Conservation (phyloP, 768 basidiomycete genomes). For the Lactarius pseudohatsudake region DNA sequence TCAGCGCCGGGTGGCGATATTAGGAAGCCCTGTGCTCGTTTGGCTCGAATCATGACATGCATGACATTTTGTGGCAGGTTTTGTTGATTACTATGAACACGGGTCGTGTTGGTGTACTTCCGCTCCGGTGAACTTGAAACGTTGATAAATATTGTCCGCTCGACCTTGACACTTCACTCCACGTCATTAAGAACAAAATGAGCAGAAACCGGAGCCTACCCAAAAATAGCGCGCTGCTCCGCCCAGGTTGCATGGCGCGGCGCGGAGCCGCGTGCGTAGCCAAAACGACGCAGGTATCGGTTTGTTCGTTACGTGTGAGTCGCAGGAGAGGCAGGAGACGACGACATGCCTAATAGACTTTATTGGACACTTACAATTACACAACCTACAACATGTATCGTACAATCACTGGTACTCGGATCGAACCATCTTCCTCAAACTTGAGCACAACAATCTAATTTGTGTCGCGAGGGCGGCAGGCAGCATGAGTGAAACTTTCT, state of each 20-base stretch:
- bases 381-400: not conserved
- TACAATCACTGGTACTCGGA: not conserved
- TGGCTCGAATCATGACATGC: not conserved
- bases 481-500: not conserved
- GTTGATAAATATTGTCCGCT: no score
- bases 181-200: no score
- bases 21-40: not conserved
- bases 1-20: not conserved
- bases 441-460: not conserved
- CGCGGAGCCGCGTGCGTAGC: no score
- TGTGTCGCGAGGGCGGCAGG: not conserved
- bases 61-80: not conserved
- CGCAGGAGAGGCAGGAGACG: no score
- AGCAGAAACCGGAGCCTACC: no score
- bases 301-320: no score
- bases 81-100: not conserved
- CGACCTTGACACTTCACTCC: no score
- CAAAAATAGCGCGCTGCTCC: no score
- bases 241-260: no score
- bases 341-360: no score
- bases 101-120: not conserved
- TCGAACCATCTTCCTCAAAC: not conserved
- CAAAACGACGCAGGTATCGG: no score
- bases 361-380: not conserved
- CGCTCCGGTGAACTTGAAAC: not conserved